Evolutionary conservation across 2,329 filamentous ascomycete species (phyloP), one percentile per base, ranked within the genome.

Genomic region (Xylariaceae sp.): DNA sequence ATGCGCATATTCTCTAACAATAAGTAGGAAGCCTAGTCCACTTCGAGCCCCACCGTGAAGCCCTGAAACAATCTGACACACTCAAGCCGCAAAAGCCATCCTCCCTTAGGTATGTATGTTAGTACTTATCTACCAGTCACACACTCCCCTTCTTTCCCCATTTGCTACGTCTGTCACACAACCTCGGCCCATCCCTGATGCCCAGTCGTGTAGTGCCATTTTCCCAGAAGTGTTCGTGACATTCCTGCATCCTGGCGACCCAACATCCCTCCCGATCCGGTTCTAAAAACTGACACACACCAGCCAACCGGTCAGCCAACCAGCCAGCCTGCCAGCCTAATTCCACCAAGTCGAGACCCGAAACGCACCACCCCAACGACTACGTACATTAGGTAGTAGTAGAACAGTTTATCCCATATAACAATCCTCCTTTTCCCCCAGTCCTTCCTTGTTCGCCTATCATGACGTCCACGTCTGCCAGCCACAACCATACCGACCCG

Each of bases 381-480:
- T n/a, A n/a, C n/a, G n/a, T n/a, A n/a, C n/a, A n/a, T n/a, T n/a
- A n/a, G n/a, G n/a, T n/a, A n/a, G n/a, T n/a, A n/a, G n/a, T n/a
- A 50, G 20, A 19, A 20, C 26, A 40, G 32, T 20, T 23, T 26
- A 54, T 51, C 45, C 23, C 48, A 56, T 63, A 63, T 61, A 63
- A 61, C 48, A 53, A 53, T 53, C 43, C 18, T 21, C 43, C 55
- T 50, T 46, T 37, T 23, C 46, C 46, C 45, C 44, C 42, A 37
- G 21, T 37, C 41, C 21, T 48, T 9, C 50, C 46, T 60, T 43
- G 50, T 19, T 50, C 52, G 54, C 54, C 61, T 64, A 79, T 51
- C 71, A 85, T 85, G 82, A 75, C 81, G 48, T 70, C 67, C 51
- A 57, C 65, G 45, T 63, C 67, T 45, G 60, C 67, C 49, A 65